Evolutionary conservation across 2,329 filamentous ascomycete genomes (phyloP).

Genomic region (Hortaea werneckii): DNA sequence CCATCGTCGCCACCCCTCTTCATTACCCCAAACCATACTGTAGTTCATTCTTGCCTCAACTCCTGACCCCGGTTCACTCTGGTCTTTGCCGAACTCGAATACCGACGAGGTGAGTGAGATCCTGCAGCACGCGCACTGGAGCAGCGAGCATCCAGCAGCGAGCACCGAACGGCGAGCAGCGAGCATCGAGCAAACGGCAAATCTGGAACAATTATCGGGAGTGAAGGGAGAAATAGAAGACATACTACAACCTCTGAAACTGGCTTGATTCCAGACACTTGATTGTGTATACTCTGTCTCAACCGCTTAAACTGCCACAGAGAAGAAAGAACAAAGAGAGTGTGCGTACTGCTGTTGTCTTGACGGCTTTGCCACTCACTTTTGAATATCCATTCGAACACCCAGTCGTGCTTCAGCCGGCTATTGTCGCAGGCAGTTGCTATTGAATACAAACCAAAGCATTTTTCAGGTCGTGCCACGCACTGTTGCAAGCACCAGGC

Average conservation of each 20-base stretch:
- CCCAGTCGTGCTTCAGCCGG: constrained; percentile 2
- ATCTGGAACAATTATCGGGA: background rate
- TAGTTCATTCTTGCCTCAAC: no score
- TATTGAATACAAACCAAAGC: constrained; percentile 18
- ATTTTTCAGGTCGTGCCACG: constrained; percentile 16
- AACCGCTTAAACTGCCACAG: background rate
- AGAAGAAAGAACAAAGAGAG: no score
- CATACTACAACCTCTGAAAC: background rate
- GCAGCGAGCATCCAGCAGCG: no score
- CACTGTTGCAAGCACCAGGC: constrained; percentile 11
- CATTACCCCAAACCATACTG: no score
- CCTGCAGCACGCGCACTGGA: no score
- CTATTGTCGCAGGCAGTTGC: constrained; percentile 20
- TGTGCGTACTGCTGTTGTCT: background rate
- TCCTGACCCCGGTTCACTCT: no score
- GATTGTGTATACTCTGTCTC: background rate
- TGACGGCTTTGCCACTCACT: background rate
- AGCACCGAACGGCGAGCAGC: no score
- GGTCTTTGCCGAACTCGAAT: no score
- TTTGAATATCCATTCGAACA: constrained; percentile 2
- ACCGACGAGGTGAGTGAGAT: no score
- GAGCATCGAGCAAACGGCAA: background rate
- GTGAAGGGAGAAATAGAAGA: background rate
- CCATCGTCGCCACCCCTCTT: no score
- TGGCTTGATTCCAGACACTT: background rate